Base-by-base conservation (phyloP, 2,329 filamentous ascomycete genomes). In the Neurospora sp. region DNA sequence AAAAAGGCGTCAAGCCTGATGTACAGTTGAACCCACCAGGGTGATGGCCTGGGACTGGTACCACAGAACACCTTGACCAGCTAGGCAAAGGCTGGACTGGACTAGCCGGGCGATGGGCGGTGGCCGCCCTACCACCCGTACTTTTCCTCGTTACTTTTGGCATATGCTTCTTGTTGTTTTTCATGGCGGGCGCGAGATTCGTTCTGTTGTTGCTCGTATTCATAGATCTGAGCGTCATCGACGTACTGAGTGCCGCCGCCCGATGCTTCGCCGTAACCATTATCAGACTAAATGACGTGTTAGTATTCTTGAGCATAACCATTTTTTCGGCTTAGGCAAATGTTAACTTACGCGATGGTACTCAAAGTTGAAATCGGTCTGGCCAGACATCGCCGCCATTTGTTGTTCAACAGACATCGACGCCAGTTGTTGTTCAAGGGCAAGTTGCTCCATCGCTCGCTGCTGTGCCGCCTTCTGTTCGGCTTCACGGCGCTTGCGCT, bases 401-500 rank as follows among this genome's bases (percentile, higher is more conserved):
- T 74, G 71, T 66, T 73, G 70, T 38, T 66, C 66, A 66, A 70
- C 76, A 71, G 74, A 73, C 66, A 76, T 73, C 52, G 70, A 71
- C 70, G 73, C 70, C 69, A 75, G 72, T 43, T 74, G 71, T 66
- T 73, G 70, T 38, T 66, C 66, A 66, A 70, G 19, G 70, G 77
- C 74, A 33, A 62, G 52, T 67, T 77, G 74, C 70, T 79, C 78
- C 73, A 77, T 72, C 69, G 77, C 73, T 71, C 79, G 77, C 73
- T 82, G 77, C 73, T 82, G 80, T 72, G 84, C 79, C 68, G 80
- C 79, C 73, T 82, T 80, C 66, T 82, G 80, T 71, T 85, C 75
- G 10, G 74, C 74, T 58, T 77, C 82, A 71, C 83, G 79, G 46
- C 80, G 80, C 74, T 84, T 84, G 73, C 87, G 86, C 75, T 81